Conservation (phyloP, 352 stramenopile genomes). For the Aphanomyces cochlioides region DNA sequence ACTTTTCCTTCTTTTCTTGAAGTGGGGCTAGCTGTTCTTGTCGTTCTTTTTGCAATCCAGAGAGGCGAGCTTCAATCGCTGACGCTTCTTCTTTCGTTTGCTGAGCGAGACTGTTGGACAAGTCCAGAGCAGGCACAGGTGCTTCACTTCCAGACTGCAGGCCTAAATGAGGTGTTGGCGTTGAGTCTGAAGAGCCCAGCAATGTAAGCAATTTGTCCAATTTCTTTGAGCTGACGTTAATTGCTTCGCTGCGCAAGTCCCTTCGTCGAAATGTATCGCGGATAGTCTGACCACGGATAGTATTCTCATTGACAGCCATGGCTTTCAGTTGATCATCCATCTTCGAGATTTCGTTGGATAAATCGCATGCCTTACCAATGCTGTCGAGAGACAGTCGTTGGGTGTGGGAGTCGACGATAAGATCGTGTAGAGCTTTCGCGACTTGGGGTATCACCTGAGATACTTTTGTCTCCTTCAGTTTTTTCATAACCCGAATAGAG, state of each 20-base stretch:
- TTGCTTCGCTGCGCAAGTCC: constrained; percentile 66
- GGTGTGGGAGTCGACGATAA: constrained; percentile 23
- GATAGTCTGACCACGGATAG: constrained; percentile 63
- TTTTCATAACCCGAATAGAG: constrained; percentile 21
- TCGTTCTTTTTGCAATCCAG: constrained; percentile 46
- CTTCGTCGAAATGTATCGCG: constrained; percentile 72
- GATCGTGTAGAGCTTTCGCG: background rate
- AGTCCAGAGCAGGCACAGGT: constrained; percentile 40
- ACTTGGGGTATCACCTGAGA: constrained; percentile 17
- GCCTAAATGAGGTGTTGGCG: background rate
- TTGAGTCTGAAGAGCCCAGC: background rate
- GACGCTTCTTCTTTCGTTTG: constrained; percentile 43
- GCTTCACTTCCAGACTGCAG: background rate
- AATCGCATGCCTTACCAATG: constrained; percentile 35
- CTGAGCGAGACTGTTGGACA: constrained; percentile 41
- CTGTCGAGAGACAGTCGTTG: constrained; percentile 47
- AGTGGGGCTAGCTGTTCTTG: constrained; percentile 54
- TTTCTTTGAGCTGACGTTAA: constrained; percentile 31
- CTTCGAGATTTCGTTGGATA: constrained; percentile 44
- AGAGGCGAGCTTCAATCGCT: constrained; percentile 42
- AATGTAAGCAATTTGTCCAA: constrained; percentile 5
- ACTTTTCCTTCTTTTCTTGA: constrained; percentile 48
- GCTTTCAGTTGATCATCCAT: constrained; percentile 29
- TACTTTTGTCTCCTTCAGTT: constrained; percentile 9
- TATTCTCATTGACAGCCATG: constrained; percentile 41